These are phyloP conservation scores for Picochlorum sp. DNA, from an alignment of 139 green algal genomes.

Conservation along the genomic window DNA sequence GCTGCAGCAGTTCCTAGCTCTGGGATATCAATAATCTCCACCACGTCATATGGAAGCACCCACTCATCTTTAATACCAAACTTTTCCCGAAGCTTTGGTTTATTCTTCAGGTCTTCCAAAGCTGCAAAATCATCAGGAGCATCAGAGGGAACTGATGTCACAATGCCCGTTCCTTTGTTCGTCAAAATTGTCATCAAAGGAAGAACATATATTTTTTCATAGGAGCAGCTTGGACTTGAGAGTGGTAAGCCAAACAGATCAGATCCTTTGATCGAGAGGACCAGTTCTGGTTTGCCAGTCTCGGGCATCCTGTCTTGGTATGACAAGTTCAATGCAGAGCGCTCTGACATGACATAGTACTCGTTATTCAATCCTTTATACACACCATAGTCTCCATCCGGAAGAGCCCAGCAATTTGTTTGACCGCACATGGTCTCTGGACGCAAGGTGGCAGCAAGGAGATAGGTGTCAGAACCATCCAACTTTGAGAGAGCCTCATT, in stretches of 20 bases:
- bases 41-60: constrained; percentile 91
- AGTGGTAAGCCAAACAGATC: constrained; percentile 90
- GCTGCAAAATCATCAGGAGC: constrained; percentile 88
- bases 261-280: constrained; percentile 75
- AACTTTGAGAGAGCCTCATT: constrained; percentile 56
- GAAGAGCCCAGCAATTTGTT: constrained; percentile 97
- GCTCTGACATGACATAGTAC: constrained; percentile 79
- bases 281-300: constrained; percentile 54
- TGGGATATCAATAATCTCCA: constrained; percentile 96
- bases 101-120: constrained; percentile 85
- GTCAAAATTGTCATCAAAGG: constrained; percentile 96
- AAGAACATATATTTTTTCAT: constrained; percentile 84
- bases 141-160: constrained; percentile 93
- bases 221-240: constrained; percentile 47
- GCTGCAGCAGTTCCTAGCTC: constrained; percentile 78
- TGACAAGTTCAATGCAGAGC: constrained; percentile 84
- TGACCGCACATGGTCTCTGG: constrained; percentile 99
- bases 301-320: constrained; percentile 76
- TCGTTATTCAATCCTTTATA: constrained; percentile 56
- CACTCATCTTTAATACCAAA: constrained; percentile 86
- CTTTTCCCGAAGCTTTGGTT: constrained; percentile 90
- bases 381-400: constrained; percentile 88
- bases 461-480: constrained; percentile 59
- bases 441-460: constrained; percentile 90
- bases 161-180: constrained; percentile 95